A percentile compares a stretch with the other conserved stretches of the same genome.
Evolutionary conservation across 1,284 basidiomycete species (phyloP).

Genomic region (Sparassis latifolia): DNA sequence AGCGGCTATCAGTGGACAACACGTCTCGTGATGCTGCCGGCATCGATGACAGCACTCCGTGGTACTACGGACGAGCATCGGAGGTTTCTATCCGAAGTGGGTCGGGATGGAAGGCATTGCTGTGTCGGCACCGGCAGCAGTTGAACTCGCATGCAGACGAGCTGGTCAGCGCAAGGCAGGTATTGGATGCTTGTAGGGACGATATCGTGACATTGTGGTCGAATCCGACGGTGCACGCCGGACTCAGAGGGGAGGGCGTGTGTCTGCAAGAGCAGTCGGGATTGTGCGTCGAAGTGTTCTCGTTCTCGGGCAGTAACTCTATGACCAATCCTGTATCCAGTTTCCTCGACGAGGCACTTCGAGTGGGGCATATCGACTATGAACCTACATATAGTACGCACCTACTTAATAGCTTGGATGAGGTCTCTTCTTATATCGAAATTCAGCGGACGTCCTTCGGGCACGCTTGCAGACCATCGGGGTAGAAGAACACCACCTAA

Average conservation of each 20-base stretch:
- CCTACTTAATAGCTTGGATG: slow-evolving; percentile 1
- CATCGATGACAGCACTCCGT: slow-evolving; percentile 9
- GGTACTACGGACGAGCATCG: slow-evolving; percentile 36
- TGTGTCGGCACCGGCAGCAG: slow-evolving; percentile 2
- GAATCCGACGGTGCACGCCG: slow-evolving; percentile 34
- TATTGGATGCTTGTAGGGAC: slow-evolving; percentile 44
- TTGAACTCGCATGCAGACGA: slow-evolving; percentile 17
- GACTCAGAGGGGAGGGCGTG: slow-evolving; percentile 36
- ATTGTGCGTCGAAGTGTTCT: slow-evolving; percentile 39
- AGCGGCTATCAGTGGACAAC: slow-evolving; percentile 18
- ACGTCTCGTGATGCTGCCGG: slow-evolving; percentile 6
- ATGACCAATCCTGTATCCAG: slow-evolving; percentile 22
- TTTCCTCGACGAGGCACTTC: slow-evolving; percentile 47
- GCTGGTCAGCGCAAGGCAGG: slow-evolving; percentile 36
- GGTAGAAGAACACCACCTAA: slow-evolving; percentile 52
- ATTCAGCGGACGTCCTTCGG: slow-evolving; percentile 50
- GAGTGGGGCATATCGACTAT: slow-evolving; percentile 44
- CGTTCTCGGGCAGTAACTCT: background rate
- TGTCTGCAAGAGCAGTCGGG: slow-evolving; percentile 48
- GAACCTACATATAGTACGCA: slow-evolving; percentile 40
- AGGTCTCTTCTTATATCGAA: slow-evolving; percentile 4
- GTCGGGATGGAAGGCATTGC: slow-evolving; percentile 38
- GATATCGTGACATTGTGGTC: slow-evolving; percentile 49
- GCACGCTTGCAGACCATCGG: slow-evolving; percentile 55
- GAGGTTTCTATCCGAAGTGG: slow-evolving; percentile 44